Evolutionary conservation across 2,329 filamentous ascomycete species (phyloP), one percentile per base, ranked within the genome.

Genomic region (Aspergillus tamarii): DNA sequence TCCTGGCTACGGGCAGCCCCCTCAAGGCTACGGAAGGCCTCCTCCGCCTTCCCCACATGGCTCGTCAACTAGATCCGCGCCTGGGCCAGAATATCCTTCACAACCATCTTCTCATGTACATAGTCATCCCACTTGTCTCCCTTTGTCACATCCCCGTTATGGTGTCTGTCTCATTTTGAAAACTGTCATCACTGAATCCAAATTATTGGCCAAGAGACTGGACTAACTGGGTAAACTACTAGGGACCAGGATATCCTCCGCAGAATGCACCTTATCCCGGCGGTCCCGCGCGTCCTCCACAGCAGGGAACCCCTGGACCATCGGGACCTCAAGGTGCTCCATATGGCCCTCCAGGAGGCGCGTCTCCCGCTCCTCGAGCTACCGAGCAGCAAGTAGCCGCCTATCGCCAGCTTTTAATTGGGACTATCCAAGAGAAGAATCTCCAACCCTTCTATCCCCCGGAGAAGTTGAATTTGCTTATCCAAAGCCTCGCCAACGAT

Each of bases 371-470:
- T 52, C 76, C 74, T 30, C 82, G 78, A 62, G 79, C 78, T 12
- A 81, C 78, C 19, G 81, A 83, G n/a, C 81, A 83, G 58, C 82
- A 87, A 61, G 73, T 85, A 34, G 79, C 77, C 36, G 83, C 81
- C 12, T 89, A 88, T 77, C 85, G 86, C 74, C 83, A 86, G 67
- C 76, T 86, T 14, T 76, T 89, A 52, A 80, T 85, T 67, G 74
- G 76, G 43, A 84, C 84, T 5, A 84, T 89, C 68, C 85, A 87
- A 70, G 86, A 89, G 78, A 88, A 88, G 74, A 76, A 81, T 14
- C 77, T 89, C 12, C 84, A 88, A 66, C 73, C 71, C 58, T 88
- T 89, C 77, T 88, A 87, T 70, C 86, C 85, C 2, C 85, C 84
- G 10, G 83, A 84, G 65, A 83, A 82, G 57, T 65, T 79, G 16